Base-by-base conservation (phyloP, 1,139 yeast genomes). In the Candida neerlandica region DNA sequence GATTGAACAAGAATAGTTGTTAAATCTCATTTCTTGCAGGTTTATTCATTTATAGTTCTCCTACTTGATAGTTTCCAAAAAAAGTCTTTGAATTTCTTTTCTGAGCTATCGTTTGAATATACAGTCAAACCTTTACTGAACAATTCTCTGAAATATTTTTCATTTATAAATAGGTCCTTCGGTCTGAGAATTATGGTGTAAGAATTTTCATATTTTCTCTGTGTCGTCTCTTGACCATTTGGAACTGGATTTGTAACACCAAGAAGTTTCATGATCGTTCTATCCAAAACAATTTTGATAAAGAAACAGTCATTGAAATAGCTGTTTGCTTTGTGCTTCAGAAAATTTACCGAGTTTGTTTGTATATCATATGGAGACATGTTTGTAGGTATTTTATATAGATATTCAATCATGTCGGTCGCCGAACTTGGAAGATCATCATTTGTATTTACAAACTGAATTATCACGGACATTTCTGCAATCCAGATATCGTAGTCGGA, bases 401-500 rank as follows among this genome's bases (percentile, higher is more conserved):
- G 34, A 21, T 49, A 47, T 11, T 45, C 40, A 15, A 44, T 39
- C n/a, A 21, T n/a, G 19, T 47, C 50, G 7, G 18, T 14, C 12
- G 40, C 7, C 12, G 19, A 7, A 16, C 37, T 43, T 3, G 16
- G 19, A 2, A 18, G 3, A 14, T 5, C 37, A 23, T 34, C 15
- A 21, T 10, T 23, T 12, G 33, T 19, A 60, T 77, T 77, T 4
- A 75, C 77, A 46, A 61, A 47, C 47, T 67, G 61, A 0, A 75
- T 64, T 50, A 77, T 59, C 0, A 69, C 54, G 3, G 58, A 58
- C 15, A 80, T 54, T 40, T 66, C 60, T 19, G 71, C 67, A 12
- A 51, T 51, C 88, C 88, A 84, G 0, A 69, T 48, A 0, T 54
- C 43, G 35, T 58, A 61, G 52, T 82, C 88, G 2, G 50, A 34